These are phyloP conservation scores for Angophora floribunda DNA, from an alignment of 345 rosid genomes.

Conservation along the genomic window DNA sequence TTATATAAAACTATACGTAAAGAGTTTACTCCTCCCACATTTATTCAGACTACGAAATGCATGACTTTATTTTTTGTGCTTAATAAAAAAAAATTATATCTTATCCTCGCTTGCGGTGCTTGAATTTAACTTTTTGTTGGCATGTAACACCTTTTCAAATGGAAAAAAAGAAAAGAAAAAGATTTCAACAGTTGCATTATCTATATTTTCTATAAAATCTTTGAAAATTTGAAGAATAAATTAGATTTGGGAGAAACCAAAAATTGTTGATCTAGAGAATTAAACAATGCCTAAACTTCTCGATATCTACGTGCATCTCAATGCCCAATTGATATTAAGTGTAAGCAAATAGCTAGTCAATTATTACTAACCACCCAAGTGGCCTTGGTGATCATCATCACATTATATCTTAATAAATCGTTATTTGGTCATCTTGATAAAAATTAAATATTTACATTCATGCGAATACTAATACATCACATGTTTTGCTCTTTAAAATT, in stretches of 20 bases:
- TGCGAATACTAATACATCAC: not conserved
- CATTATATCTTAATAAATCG: no score
- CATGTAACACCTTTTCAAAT: no score
- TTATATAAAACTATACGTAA: no score
- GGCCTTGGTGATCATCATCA: not conserved
- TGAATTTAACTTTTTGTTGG: no score
- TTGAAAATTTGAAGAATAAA: not conserved
- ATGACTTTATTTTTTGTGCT: no score
- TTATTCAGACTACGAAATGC: no score
- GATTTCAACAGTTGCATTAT: not conserved
- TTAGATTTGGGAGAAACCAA: not conserved
- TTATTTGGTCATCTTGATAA: not conserved
- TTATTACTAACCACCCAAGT: not conserved
- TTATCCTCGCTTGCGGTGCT: no score
- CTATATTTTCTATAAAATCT: not conserved
- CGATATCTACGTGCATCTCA: not conserved
- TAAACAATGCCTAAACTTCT: not conserved
- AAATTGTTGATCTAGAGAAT: not conserved
- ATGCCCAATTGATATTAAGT: not conserved
- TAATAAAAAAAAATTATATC: no score
- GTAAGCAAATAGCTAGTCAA: not conserved
- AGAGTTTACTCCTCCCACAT: no score
- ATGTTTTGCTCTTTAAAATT: not conserved
- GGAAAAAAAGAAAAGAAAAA: no score
- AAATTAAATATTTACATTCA: no score